A percentile compares a stretch with the other conserved stretches of the same genome.
Conservation (phyloP, 208 protist genomes). For the Leishmania aethiopica region DNA sequence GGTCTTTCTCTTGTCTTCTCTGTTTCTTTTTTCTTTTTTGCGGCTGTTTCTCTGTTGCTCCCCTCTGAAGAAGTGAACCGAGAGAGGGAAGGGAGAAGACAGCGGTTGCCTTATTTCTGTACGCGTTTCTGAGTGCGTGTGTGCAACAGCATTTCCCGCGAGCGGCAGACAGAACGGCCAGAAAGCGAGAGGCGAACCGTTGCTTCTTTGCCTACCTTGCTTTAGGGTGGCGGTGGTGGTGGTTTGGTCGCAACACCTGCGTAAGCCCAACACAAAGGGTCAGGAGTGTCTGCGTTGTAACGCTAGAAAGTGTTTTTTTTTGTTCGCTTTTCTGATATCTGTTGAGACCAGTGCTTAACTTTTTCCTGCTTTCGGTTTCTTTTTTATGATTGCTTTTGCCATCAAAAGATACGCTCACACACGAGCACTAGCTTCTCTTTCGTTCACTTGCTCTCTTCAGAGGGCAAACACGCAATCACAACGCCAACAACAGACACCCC, state of each 20-base stretch:
- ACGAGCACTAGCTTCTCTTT: background rate
- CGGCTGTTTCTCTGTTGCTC: background rate
- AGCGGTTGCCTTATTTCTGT: background rate
- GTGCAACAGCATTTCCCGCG: background rate
- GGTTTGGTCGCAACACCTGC: background rate
- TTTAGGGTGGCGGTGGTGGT: background rate
- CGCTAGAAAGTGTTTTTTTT: background rate
- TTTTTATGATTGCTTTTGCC: background rate
- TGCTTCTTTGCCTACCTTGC: background rate
- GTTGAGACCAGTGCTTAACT: background rate
- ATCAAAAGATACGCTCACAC: background rate
- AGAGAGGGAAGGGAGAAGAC: background rate
- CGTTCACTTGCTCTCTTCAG: background rate
- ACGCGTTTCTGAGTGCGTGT: too few species aligned
- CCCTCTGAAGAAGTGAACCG: background rate
- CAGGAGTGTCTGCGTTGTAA: background rate
- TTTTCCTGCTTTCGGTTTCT: background rate
- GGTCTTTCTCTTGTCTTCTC: slow-evolving; percentile 5
- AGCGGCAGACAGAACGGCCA: background rate
- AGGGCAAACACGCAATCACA: background rate
- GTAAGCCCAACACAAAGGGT: background rate
- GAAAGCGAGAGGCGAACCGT: background rate
- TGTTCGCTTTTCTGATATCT: background rate
- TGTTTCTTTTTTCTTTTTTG: background rate
- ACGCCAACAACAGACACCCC: background rate